Base-by-base conservation (phyloP, 306 rosid species). In the Quercus agrifolia region DNA sequence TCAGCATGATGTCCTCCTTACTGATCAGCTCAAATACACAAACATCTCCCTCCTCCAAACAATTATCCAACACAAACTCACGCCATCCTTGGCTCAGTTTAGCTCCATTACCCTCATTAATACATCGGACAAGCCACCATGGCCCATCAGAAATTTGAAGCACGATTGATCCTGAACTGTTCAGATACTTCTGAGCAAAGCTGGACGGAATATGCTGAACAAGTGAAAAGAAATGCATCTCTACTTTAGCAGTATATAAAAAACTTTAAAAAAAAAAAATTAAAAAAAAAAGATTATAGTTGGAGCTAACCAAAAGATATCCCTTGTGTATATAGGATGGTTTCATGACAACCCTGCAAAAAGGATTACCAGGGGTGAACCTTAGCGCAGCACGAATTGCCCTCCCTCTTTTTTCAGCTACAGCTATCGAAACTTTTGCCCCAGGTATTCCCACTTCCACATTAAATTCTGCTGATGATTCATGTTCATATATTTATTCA, bases 351-450 rank as follows among this genome's bases (percentile, higher is more conserved):
- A 75, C 54, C 25, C 23, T n/a, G 73, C 73, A 76, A 64, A 25
- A 44, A 46, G 80, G 80, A 64, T 76, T 63, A n/a, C 27, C 55
- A 49, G 73, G 62, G 33, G 52, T 76, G 41, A 63, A 76, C 31
- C 19, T 27, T 4, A 49, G 51, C 11, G 64, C 64, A 18, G 52
- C 69, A 49, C 20, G 73, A 63, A 51, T 7, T 41, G 71, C 67
- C 41, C 78, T 44, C 78, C 27, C 54, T 13, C 63, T 66, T 17
- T 64, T 49, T 4, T 69, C 54, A 19, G 28, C 18, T 56, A 30
- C 44, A 9, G 4, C 63, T 30, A 6, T 27, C 4, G 31, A 2
- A 70, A 14, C 15, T 5, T 14, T 20, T 41, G 31, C 10, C 18
- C 56, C n/a, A 41, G 74, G 27, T 8, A 4, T 30, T 67, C 17